A percentile compares a stretch with the other conserved stretches of the same genome.
These are phyloP conservation scores for Sanguinoderma infundibulare DNA, from an alignment of 1,284 basidiomycete genomes.

Conservation along the genomic window DNA sequence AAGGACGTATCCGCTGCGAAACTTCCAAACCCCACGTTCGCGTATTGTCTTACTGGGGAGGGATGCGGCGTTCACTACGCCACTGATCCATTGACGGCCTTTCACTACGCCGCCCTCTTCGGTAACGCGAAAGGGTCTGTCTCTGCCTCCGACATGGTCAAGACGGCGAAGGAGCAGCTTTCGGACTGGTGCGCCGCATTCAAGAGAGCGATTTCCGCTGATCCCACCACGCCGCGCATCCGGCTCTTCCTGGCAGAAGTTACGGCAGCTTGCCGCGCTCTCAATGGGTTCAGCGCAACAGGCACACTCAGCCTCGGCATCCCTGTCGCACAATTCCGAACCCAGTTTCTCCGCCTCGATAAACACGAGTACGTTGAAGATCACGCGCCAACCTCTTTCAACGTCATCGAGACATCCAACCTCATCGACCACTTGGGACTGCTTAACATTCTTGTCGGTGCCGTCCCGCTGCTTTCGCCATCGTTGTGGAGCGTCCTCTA, in stretches of 20 bases:
- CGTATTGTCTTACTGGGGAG: conserved; percentile 46
- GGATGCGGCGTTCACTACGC: conserved; percentile 51
- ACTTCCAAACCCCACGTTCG: conserved; percentile 52
- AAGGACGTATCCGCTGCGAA: conserved; percentile 34
- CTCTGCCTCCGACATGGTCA: conserved; percentile 30
- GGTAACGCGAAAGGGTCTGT: conserved; percentile 24
- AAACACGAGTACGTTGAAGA: conserved; percentile 35
- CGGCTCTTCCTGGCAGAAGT: conserved; percentile 45
- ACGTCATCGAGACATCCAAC: conserved; percentile 61
- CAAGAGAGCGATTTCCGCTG: conserved; percentile 17
- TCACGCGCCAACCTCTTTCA: conserved; percentile 46
- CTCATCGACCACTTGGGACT: conserved; percentile 53
- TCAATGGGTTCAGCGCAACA: conserved; percentile 26
- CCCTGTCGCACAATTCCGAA: too few relatives aligned
- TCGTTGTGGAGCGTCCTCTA: conserved; percentile 40
- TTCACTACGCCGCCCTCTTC: conserved; percentile 50
- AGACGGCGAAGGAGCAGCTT: conserved; percentile 40
- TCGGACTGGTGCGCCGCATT: conserved; percentile 42
- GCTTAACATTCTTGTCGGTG: conserved; percentile 51
- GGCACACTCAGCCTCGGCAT: too few relatives aligned
- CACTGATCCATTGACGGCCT: conserved; percentile 48
- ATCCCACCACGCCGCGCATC: conserved; percentile 20
- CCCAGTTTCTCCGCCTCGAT: too few relatives aligned
- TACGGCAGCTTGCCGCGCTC: conserved; percentile 36
- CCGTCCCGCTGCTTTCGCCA: conserved; percentile 41